Base-by-base conservation (phyloP, 2,329 filamentous ascomycete genomes). In the Talaromyces albobiverticillius region DNA sequence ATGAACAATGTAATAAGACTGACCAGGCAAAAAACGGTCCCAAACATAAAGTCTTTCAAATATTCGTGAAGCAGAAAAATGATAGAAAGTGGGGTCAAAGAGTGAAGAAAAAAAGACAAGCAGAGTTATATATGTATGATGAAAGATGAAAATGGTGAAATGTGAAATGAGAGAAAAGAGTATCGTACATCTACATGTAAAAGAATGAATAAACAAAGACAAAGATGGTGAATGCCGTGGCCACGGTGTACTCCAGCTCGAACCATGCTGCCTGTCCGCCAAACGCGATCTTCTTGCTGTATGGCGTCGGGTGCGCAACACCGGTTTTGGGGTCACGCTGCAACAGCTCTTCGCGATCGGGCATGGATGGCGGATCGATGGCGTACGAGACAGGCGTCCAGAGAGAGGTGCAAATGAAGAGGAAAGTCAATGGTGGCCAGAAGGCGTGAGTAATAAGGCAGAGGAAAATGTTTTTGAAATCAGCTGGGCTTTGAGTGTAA, bases 311-410 rank as follows among this genome's bases (percentile, higher is more conserved):
- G 32, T 72, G 77, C 54, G 78, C 76, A 60, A 80, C 78, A 45
- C 78, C 77, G 1, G 68, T 72, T 59, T 74, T 72, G 6, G 76
- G 69, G 61, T 86, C 82, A 9, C 82, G 74, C 4, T 74, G 69
- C 42, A 86, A 70, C 13, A 86, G 68, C 5, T 82, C 75, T 63
- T 84, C 79, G 14, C 83, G 76, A 29, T 83, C 79, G 0, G 82
- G 81, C 71, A 83, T 78, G 3, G 63, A 69, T 0, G 84, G 84
- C 0, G 84, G 84, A 59, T 80, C 79, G 51, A 86, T 79, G 22
- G 82, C 81, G 62, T 87, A 87, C 1, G 74, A 73, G 43, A 87
- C 74, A 0, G 84, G 84, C 0, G 77, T 82, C 80, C 81, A 84
- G 23, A 82, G 69, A 1, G 79, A 79, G 48, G 72, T 77, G 71